Evolutionary conservation across 352 stramenopile species (phyloP).

Genomic region (Pythium biforme): DNA sequence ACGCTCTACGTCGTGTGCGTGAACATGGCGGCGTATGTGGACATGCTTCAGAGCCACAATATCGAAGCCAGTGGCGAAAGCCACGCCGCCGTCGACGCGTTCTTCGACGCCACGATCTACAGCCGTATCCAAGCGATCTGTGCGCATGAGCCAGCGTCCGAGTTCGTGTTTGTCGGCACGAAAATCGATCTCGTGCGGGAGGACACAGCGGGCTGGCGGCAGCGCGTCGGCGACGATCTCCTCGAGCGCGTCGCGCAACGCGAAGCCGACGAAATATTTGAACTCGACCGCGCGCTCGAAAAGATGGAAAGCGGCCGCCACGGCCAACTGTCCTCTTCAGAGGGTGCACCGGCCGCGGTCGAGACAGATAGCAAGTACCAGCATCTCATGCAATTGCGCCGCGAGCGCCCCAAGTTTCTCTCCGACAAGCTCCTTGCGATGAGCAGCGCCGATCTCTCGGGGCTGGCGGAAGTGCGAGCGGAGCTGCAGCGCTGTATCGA

Average conservation of each 20-base stretch:
- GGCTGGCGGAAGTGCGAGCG: background rate
- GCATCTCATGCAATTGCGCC: background rate
- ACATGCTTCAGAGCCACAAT: background rate
- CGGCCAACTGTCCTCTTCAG: no score
- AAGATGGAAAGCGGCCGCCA: background rate
- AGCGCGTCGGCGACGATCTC: background rate
- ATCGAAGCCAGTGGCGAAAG: background rate
- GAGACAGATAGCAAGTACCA: background rate
- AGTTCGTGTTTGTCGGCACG: conserved; percentile 23
- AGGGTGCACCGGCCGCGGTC: no score
- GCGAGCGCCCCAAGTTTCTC: conserved; percentile 2
- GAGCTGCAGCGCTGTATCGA: conserved; percentile 2
- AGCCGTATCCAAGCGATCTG: conserved; percentile 7
- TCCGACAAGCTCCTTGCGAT: background rate
- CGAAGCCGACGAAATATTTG: background rate
- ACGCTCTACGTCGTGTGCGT: conserved; percentile 25
- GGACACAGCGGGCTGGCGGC: background rate
- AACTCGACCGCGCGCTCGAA: background rate
- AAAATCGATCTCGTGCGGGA: conserved; percentile 1
- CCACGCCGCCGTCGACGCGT: conserved; percentile 3
- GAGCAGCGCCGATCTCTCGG: conserved; percentile 8
- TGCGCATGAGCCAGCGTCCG: conserved; percentile 5
- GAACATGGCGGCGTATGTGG: conserved; percentile 4
- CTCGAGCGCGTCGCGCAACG: background rate
- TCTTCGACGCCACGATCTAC: conserved; percentile 19